Evolutionary conservation across 2,329 filamentous ascomycete species (phyloP).

Genomic region (Ophiostoma quercus): DNA sequence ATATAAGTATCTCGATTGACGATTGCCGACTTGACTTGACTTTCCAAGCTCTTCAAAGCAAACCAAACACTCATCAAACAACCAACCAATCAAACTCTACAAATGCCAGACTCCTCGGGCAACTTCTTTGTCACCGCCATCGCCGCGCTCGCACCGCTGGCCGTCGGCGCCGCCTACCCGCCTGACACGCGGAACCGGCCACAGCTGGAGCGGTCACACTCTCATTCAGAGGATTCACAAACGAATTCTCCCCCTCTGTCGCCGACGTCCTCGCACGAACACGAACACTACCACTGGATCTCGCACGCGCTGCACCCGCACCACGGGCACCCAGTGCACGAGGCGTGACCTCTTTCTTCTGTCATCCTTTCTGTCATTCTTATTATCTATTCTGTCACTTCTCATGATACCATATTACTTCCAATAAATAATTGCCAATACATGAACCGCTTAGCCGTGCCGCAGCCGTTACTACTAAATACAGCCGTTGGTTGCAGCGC

Average conservation of each 20-base stretch:
- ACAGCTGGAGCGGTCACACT: too few relatives aligned
- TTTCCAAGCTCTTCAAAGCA: too few relatives aligned
- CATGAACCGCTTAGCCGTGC: neutral
- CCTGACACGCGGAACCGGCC: neutral
- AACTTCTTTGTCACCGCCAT: neutral
- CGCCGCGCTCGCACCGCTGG: neutral
- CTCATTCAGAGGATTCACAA: neutral
- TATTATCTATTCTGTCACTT: too few relatives aligned
- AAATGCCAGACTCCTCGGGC: neutral
- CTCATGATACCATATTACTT: too few relatives aligned
- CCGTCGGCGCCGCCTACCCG: neutral
- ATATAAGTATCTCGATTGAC: too few relatives aligned
- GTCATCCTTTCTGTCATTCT: neutral
- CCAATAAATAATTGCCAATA: too few relatives aligned
- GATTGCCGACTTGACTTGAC: too few relatives aligned
- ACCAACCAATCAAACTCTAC: too few relatives aligned
- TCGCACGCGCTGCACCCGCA: slow-evolving; percentile 2
- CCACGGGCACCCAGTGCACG: neutral
- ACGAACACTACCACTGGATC: neutral
- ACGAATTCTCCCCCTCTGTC: neutral
- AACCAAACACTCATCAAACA: too few relatives aligned
- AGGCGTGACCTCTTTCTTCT: neutral
- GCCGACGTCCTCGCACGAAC: neutral
- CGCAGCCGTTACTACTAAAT: too few relatives aligned
- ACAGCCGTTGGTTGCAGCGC: too few relatives aligned